Base-by-base conservation (phyloP, 345 rosid species). In the Bruguiera sexangula region DNA sequence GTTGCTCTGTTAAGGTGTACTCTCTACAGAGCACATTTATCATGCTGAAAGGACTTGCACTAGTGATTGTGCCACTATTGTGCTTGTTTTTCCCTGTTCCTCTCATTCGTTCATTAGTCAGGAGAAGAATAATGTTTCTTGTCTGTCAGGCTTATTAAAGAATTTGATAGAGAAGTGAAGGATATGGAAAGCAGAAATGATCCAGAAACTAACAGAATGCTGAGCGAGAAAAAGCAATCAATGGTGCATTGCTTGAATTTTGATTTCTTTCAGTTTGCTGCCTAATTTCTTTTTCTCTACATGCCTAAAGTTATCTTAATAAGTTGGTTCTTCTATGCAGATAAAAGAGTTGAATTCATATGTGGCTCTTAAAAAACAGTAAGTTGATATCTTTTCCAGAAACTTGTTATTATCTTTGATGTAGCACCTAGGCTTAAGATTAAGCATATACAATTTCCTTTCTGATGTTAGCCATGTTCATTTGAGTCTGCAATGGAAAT, bases 181-280 rank as follows among this genome's bases (percentile, higher is more conserved):
- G 83, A 83, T 43, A 26, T 81, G 82, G 98, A 91, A 81, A 63
- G 83, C 6, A 79, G 82, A 78, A 88, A 82, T 70, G 90, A 91
- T 73, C 83, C 84, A 56, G 76, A 77, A 66, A 88, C 92, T 72
- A 85, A 80, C 70, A 85, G 73, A 62, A 86, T 82, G 85, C 83
- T 94, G 72, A 91, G 69, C 59, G 98, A 94, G 69, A 87, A 88
- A 83, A 91, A 85, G 65, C 97, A 94, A 67, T 87, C 97, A 46
- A 84, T 94, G 98, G 97, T 88, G 52, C 5, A 73, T 62, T 37
- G 30, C 60, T 53, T 24, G 65, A 34, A 36, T 63, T 48, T 30
- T 36, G 6, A 22, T 61, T 70, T 18, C 53, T 31, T 74, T 48
- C 36, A 56, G 2, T 18, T 43, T 67, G 31, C 50, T n/a, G 15